Percentiles rank a stretch among this genome's conserved stretches.
Conservation (phyloP, 129 eudicot genomes). For the Tagetes erecta region DNA sequence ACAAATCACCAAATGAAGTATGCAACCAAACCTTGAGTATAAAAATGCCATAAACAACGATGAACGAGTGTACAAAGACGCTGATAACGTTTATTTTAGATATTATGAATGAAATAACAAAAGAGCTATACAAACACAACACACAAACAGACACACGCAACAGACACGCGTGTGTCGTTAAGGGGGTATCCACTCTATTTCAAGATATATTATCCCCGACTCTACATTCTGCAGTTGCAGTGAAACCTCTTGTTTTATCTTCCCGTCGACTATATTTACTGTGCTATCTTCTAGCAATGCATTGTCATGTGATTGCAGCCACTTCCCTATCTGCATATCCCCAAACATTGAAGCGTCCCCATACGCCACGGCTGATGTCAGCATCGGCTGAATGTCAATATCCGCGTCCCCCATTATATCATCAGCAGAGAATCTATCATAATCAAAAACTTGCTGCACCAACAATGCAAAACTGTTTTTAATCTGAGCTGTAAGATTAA, state of each 20-base stretch:
- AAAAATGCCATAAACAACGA: slow-evolving; percentile 3
- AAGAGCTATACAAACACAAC: slow-evolving; percentile 30
- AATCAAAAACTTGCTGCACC: slow-evolving; percentile 75
- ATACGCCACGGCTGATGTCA: slow-evolving; percentile 75
- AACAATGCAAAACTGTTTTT: slow-evolving; percentile 1
- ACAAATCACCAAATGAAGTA: not conserved
- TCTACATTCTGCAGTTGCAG: slow-evolving; percentile 87
- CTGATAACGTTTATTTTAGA: slow-evolving; percentile 25
- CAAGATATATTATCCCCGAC: slow-evolving; percentile 74
- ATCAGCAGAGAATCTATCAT: slow-evolving; percentile 87
- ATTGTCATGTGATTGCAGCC: slow-evolving; percentile 75
- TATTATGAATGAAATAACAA: slow-evolving; percentile 10
- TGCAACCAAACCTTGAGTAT: slow-evolving; percentile 7
- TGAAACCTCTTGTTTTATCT: slow-evolving; percentile 66
- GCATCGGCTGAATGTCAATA: slow-evolving; percentile 76
- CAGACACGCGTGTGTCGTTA: slow-evolving; percentile 29
- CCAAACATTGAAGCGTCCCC: slow-evolving; percentile 75
- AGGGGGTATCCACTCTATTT: slow-evolving; percentile 78
- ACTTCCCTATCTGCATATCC: slow-evolving; percentile 87
- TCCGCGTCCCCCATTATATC: slow-evolving; percentile 95
- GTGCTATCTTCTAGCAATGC: slow-evolving; percentile 77
- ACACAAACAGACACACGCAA: not conserved
- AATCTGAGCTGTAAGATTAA: not conserved
- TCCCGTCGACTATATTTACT: slow-evolving; percentile 76
- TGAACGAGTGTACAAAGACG: slow-evolving; percentile 19